Evolutionary conservation across 2,329 filamentous ascomycete genomes (phyloP), one percentile per base, ranked within the genome.

Genomic region (Triangularia verruculosa): DNA sequence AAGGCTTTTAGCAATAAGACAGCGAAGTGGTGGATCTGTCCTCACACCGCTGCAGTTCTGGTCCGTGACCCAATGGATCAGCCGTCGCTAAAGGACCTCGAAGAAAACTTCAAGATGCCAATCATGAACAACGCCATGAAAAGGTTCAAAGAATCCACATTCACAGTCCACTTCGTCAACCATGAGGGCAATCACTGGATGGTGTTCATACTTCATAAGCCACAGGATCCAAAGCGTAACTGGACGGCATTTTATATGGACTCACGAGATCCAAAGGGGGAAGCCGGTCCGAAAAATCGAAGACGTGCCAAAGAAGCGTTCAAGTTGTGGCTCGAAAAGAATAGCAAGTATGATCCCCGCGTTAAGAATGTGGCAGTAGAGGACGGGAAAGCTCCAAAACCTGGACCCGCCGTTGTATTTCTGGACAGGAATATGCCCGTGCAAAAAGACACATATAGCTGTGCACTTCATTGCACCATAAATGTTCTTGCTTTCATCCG

Each of bases 161-260:
- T 66, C 30, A 61, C 62, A 1, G 7, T 66, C 11, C 62, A 67
- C 34, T 25, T 64, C 1, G 55, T 61, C 4, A 22, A 66, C 20
- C 20, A 28, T 13, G 1, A 4, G 1, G 1, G 1, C 1, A 20
- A 30, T 11, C 67, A 68, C 56, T 68, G 60, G 57, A 59, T 51
- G n/a, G 6, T 66, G 5, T 13, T 68, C 1, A 52, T 67, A 15
- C 59, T 63, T 28, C 62, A 62, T n/a, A 59, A 59, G 24, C 57
- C 57, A 47, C 4, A 11, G 9, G 39, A 47, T 11, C 15, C n/a
- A 5, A 47, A 5, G 39, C 7, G 11, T n/a, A 20, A 47, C 39
- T 47, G 39, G 39, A 47, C n/a, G n/a, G 39, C 39, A 8, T 47
- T 47, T 20, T 47, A 7, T 0, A 7, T 47, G n/a, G n/a, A 47